Base-by-base conservation (phyloP, 768 basidiomycete genomes). In the Pilatotrama ljubarskyi region DNA sequence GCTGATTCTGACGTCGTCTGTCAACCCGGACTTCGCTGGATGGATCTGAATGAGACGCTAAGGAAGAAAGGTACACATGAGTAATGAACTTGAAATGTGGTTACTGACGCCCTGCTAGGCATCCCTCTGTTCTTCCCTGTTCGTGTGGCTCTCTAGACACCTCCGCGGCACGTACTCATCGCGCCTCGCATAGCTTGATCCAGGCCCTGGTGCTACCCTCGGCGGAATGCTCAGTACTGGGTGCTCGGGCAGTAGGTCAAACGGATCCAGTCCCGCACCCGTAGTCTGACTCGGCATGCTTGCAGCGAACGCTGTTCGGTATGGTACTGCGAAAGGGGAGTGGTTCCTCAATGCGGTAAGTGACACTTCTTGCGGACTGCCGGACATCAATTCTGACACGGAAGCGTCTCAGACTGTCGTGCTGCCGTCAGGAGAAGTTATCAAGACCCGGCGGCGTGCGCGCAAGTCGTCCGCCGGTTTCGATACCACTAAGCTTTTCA, bases 391-490 rank as follows among this genome's bases (percentile, higher is more conserved):
- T 26, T 40, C 13, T 26, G 11, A 8, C 11, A 9, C 51, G 55
- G 38, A 15, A 32, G 35, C 53, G 18, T 18, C 24, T 20, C 60
- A 94, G 88, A 96, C 93, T 0, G 90, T 95, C 1, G 94, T 97
- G 0, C 83, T 96, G 2, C 91, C 94, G 2, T 86, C 84, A 5
- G 95, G 95, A 1, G 84, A 93, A 69, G 87, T 96, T 13, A 95
- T 97, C 70, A 95, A 95, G 69, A 97, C 95, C 1, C 84, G 93
- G 3, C 76, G 80, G 22, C 78, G 90, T 25, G 80, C 90, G 3
- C 77, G 93, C 35, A 96, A 97, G 69, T 93, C 89, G 0, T 88
- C 93, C 0, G 91, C 93, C 0, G 94, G 95, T 0, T 94, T 90
- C 61, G 94, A 96, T 67, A 74, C 80, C 0, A 93, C 91, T 0